Evolutionary conservation across 805 yeast genomes (phyloP).

Genomic region (Sugiyamaella qingdaonensis): DNA sequence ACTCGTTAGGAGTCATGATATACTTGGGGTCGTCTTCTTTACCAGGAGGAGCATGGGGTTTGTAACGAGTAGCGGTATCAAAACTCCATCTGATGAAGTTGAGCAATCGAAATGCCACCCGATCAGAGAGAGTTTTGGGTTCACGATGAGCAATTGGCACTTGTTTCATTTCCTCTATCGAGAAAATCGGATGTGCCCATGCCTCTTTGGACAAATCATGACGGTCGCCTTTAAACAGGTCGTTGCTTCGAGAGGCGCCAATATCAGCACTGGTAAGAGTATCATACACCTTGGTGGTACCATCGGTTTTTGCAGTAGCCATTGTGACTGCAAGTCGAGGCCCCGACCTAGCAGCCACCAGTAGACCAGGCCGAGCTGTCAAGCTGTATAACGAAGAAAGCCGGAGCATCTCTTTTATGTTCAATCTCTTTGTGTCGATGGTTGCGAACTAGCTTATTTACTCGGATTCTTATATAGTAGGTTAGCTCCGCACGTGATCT

Average conservation of each 20-base stretch:
- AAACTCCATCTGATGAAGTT: conserved; percentile 45
- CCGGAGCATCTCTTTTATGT: too few relatives aligned
- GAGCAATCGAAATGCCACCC: conserved; percentile 48
- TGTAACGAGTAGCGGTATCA: conserved; percentile 62
- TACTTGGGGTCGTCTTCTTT: conserved; percentile 34
- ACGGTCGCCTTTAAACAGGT: conserved; percentile 13
- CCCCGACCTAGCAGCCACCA: background rate
- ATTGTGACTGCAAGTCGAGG: background rate
- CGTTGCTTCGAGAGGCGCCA: conserved; percentile 3
- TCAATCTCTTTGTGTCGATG: too few relatives aligned
- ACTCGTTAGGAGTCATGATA: conserved; percentile 56
- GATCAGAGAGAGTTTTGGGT: conserved; percentile 47
- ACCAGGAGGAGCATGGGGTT: conserved; percentile 45
- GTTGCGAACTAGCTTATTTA: too few relatives aligned
- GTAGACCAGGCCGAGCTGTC: background rate
- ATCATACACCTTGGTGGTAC: background rate
- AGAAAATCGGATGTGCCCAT: conserved; percentile 44
- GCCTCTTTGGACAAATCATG: conserved; percentile 23
- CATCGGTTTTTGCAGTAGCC: background rate
- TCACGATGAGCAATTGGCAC: conserved; percentile 50
- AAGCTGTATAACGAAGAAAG: background rate
- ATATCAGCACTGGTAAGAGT: background rate
- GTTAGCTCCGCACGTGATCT: too few relatives aligned
- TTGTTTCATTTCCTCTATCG: conserved; percentile 35
- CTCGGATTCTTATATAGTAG: too few relatives aligned